Percentiles rank a stretch among this genome's conserved stretches.
Evolutionary conservation across 768 basidiomycete genomes (phyloP).

Genomic region (Suillus placidus): DNA sequence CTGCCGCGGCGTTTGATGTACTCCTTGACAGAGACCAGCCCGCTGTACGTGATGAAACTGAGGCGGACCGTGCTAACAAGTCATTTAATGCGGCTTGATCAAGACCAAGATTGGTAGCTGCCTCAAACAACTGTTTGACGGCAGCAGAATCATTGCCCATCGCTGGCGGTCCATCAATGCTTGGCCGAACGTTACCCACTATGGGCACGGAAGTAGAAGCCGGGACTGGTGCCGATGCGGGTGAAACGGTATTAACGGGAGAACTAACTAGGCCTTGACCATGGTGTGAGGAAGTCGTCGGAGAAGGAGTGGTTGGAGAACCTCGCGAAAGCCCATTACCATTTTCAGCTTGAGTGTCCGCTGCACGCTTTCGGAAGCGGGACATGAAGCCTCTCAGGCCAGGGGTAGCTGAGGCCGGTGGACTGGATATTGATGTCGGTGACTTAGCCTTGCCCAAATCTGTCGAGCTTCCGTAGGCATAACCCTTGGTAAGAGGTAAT

Average conservation of each 20-base stretch:
- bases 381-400: slow-evolving; percentile 83
- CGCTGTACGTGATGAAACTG: slow-evolving; percentile 59
- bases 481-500: slow-evolving; percentile 48
- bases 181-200: slow-evolving; percentile 24
- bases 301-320: slow-evolving; percentile 39
- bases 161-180: slow-evolving; percentile 28
- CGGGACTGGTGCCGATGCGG: slow-evolving; percentile 20
- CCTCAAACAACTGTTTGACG: slow-evolving; percentile 73
- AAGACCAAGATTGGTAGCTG: slow-evolving; percentile 73
- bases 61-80: slow-evolving; percentile 70
- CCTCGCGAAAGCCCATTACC: slow-evolving; percentile 34
- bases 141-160: slow-evolving; percentile 48
- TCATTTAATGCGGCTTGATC: slow-evolving; percentile 73
- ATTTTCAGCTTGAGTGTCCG: slow-evolving; percentile 31
- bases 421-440: slow-evolving; percentile 53
- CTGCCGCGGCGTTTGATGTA: slow-evolving; percentile 40
- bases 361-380: slow-evolving; percentile 56
- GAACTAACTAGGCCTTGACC: slow-evolving; percentile 24
- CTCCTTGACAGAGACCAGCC: slow-evolving; percentile 49
- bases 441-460: slow-evolving; percentile 59
- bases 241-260: slow-evolving; percentile 35
- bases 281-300: slow-evolving; percentile 36
- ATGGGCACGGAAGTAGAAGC: slow-evolving; percentile 13
- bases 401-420: slow-evolving; percentile 73
- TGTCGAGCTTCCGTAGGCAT: slow-evolving; percentile 38